Evolutionary conservation across 768 basidiomycete genomes (phyloP).

Genomic region (Mycena metata): DNA sequence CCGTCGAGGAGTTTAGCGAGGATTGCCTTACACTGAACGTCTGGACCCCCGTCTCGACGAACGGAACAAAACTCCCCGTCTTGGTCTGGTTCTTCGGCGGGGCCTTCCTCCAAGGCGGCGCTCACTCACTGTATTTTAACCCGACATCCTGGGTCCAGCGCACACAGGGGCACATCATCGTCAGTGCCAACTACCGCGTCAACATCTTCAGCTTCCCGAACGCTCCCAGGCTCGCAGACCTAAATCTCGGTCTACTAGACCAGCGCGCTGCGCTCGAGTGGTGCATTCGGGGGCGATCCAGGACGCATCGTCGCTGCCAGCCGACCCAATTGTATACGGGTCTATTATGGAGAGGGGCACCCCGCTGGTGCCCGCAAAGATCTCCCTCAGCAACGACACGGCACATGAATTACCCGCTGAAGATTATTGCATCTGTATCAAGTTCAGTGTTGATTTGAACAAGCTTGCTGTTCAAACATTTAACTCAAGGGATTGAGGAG

Average conservation of each 20-base stretch:
- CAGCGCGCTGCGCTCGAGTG: constrained; percentile 12
- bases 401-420: constrained; percentile 4
- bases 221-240: background rate
- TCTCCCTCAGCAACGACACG: background rate
- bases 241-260: constrained; percentile 11
- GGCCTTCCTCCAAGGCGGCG: constrained; percentile 7
- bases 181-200: constrained; percentile 12
- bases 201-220: constrained; percentile 17
- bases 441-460: no score
- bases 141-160: constrained; percentile 42
- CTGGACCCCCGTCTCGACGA: no score
- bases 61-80: no score
- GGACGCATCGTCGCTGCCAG: background rate
- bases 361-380: background rate
- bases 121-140: constrained; percentile 6
- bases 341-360: constrained; percentile 4
- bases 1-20: no score
- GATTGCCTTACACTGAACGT: no score
- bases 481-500: no score
- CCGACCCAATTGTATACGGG: background rate
- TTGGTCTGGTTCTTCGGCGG: constrained; percentile 7
- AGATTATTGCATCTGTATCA: no score
- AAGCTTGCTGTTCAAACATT: no score
- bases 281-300: background rate
- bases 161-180: constrained; percentile 15